Conservation (phyloP, 2,329 filamentous ascomycete species). For the Pyrenochaeta sp. region DNA sequence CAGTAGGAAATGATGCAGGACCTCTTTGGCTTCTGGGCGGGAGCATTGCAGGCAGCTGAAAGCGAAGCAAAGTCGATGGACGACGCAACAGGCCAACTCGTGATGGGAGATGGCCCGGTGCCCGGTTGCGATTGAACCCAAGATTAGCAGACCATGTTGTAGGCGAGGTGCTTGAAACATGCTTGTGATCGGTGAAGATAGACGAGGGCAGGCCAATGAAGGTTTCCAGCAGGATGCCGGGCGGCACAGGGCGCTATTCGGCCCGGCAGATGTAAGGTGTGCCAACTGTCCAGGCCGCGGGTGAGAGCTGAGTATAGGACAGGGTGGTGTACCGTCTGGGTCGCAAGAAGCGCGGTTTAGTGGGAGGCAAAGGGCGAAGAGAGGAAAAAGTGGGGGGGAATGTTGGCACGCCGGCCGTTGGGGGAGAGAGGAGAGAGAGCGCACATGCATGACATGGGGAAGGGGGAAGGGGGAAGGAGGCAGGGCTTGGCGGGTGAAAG, state of each 20-base stretch:
- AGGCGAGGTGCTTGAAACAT: not conserved
- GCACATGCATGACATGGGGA: not conserved
- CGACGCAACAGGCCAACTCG: not conserved
- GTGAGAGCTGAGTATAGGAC: no score
- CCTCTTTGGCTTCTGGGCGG: conserved; percentile 12
- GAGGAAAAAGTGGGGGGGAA: not conserved
- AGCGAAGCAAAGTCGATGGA: conserved; percentile 8
- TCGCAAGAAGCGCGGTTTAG: no score
- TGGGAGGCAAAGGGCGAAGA: no score
- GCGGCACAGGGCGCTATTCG: not conserved
- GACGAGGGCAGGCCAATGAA: not conserved
- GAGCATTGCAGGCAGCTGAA: conserved; percentile 9
- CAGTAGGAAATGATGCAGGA: not conserved
- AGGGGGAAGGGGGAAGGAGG: not conserved
- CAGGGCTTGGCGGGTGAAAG: not conserved
- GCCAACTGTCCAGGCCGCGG: no score
- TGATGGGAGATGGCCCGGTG: not conserved
- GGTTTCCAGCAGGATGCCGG: not conserved
- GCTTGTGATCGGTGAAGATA: conserved; percentile 1
- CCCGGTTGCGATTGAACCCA: no score
- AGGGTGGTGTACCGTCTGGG: no score
- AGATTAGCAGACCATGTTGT: not conserved
- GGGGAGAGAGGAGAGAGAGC: not conserved
- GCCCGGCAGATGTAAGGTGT: not conserved
- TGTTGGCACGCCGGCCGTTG: not conserved